Evolutionary conservation across 495 filamentous ascomycete species (phyloP), one percentile per base, ranked within the genome.

Genomic region (Tuber borchii): DNA sequence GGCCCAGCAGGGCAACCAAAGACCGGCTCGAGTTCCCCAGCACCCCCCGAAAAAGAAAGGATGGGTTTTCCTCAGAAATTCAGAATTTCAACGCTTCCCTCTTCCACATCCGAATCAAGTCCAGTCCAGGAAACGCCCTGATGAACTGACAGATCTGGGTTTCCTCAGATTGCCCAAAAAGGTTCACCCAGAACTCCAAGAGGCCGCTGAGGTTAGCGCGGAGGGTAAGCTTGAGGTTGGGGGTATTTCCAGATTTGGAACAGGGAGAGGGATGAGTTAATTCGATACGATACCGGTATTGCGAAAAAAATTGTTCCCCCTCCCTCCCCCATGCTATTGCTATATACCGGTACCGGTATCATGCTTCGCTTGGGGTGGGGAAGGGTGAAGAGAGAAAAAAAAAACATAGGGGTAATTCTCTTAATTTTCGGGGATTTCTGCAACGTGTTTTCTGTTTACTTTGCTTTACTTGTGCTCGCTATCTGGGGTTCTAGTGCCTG

Each of bases 171-270:
- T 65, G 16, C 14, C 56, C 26, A 16, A 65, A 34, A 65, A 31
- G 26, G 26, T 65, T 65, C 56, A 31, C 26, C 2, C 17, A 16
- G 56, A 34, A 17, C 34, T 65, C 34, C 26, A 8, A 65, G 56
- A 34, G 31, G 56, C 56, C 5, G 56, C 56, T 65, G 56, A 31
- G 26, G 26, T 65, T 65, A 65, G 56, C 56, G 56, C 56, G 56
- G 56, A 26, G 56, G 56, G 56, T 65, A 65, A 65, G 56, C 56
- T 65, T 34, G 56, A 65, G 56, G 56, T 34, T 65, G 17, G 56
- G 56, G 56, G 56, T 5, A 65, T 65, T 65, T 12, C 56, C 16
- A 34, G 12, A 65, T 65, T 65, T 65, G 26, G 56, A 65, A 31
- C 20, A 65, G 17, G 26, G 56, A 14, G 26, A 17, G 12, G 26